Evolutionary conservation across 306 rosid species (phyloP).

Genomic region (Gleditsia sinensis): DNA sequence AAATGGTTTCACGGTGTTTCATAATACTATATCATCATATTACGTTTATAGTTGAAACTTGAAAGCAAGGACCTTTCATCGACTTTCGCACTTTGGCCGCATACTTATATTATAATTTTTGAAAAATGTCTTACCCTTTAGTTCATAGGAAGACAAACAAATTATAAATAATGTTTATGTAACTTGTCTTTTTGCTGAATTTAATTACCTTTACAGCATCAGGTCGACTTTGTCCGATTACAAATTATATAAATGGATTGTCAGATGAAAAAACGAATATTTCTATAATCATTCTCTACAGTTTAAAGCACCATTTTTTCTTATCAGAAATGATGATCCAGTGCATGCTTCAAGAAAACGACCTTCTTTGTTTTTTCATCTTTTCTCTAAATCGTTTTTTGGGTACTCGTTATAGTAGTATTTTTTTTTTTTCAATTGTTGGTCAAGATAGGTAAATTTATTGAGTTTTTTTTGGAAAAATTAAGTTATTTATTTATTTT

Average conservation of each 20-base stretch:
- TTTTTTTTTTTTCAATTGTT: too few species aligned
- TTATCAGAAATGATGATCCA: not conserved
- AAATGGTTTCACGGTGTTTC: not conserved
- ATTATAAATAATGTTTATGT: not conserved
- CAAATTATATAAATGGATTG: not conserved
- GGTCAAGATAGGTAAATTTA: too few species aligned
- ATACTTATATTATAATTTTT: not conserved
- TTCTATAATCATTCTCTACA: not conserved
- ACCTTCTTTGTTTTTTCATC: not conserved
- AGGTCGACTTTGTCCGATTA: too few species aligned
- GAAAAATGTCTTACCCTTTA: not conserved
- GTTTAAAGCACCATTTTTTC: not conserved
- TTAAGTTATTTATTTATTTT: too few species aligned
- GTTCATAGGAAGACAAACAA: not conserved
- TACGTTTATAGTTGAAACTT: not conserved
- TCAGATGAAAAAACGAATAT: not conserved
- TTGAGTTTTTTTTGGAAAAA: too few species aligned
- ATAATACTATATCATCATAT: not conserved
- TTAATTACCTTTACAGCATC: too few species aligned
- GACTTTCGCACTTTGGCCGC: not conserved
- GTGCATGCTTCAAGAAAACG: not conserved
- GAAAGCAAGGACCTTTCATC: not conserved
- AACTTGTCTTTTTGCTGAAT: too few species aligned
- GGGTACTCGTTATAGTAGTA: not conserved
- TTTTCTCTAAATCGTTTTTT: not conserved